Evolutionary conservation across 441 rosid species (phyloP).

Genomic region (Rhodomyrtus psidioides): DNA sequence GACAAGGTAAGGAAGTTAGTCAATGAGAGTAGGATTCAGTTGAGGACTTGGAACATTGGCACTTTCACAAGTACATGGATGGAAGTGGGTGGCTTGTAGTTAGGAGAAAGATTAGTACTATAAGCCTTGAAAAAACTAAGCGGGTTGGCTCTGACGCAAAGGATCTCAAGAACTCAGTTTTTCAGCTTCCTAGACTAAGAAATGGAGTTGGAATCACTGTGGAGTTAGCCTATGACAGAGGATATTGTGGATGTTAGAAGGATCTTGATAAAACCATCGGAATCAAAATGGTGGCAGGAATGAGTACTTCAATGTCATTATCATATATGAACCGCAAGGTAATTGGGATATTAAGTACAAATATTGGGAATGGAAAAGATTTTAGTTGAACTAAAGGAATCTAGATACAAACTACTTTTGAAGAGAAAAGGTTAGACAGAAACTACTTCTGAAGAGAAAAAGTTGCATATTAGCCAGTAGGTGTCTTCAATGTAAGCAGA

Average conservation of each 20-base stretch:
- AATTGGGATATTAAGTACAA: neutral
- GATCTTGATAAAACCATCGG: neutral
- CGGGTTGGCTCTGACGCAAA: neutral
- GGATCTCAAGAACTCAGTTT: neutral
- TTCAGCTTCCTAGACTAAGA: neutral
- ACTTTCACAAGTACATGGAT: neutral
- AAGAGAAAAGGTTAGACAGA: no score
- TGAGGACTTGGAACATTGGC: neutral
- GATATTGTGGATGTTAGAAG: neutral
- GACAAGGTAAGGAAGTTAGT: neutral
- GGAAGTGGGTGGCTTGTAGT: neutral
- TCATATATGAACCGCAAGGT: neutral
- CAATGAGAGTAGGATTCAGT: neutral
- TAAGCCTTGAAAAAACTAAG: neutral
- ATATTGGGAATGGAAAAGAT: neutral
- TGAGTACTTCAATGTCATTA: neutral
- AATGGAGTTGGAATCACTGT: neutral
- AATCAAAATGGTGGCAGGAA: neutral
- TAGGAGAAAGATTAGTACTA: neutral
- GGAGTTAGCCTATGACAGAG: neutral
- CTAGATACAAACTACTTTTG: neutral
- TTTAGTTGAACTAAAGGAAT: neutral
- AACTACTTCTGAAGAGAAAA: neutral
- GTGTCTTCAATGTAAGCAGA: neutral
- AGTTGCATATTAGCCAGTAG: neutral